Conservation (phyloP, 345 rosid genomes). For the Rhodamnia argentea region DNA sequence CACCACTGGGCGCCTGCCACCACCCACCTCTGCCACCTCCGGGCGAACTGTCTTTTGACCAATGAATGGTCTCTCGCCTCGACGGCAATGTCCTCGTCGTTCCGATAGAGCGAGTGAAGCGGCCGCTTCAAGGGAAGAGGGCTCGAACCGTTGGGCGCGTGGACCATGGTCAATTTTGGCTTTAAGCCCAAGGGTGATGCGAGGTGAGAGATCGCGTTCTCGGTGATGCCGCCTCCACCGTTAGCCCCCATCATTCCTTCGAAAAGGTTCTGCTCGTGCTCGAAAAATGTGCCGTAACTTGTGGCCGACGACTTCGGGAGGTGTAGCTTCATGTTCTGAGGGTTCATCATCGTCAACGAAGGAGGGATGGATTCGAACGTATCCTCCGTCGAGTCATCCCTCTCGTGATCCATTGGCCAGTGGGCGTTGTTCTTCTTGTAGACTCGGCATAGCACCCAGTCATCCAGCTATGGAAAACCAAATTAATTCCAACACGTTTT, state of each 20-base stretch:
- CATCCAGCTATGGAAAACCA: constrained; percentile 51
- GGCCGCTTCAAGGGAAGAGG: constrained; percentile 45
- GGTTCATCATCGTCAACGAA: constrained; percentile 25
- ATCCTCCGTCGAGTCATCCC: constrained; percentile 43
- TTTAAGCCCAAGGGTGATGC: constrained; percentile 23
- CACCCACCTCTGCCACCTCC: too few species aligned
- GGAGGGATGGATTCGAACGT: constrained; percentile 43
- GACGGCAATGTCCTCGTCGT: constrained; percentile 16
- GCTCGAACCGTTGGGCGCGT: background rate
- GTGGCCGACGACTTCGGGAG: constrained; percentile 14
- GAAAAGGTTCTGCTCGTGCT: constrained; percentile 24
- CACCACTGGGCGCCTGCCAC: too few species aligned
- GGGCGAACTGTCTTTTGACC: constrained; percentile 36
- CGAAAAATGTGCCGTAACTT: constrained; percentile 27
- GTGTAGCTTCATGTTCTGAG: constrained; percentile 14
- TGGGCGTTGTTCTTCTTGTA: constrained; percentile 61
- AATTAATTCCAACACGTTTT: background rate
- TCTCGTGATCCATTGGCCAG: constrained; percentile 43
- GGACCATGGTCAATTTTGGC: constrained; percentile 23
- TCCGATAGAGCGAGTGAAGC: constrained; percentile 54
- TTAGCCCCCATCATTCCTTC: constrained; percentile 22
- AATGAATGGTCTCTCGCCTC: constrained; percentile 9
- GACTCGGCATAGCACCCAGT: constrained; percentile 92
- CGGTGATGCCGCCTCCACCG: constrained; percentile 4
- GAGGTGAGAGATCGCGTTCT: constrained; percentile 14